Conservation (phyloP, 2,329 filamentous ascomycete genomes). For the Thielaviopsis euricoi region DNA sequence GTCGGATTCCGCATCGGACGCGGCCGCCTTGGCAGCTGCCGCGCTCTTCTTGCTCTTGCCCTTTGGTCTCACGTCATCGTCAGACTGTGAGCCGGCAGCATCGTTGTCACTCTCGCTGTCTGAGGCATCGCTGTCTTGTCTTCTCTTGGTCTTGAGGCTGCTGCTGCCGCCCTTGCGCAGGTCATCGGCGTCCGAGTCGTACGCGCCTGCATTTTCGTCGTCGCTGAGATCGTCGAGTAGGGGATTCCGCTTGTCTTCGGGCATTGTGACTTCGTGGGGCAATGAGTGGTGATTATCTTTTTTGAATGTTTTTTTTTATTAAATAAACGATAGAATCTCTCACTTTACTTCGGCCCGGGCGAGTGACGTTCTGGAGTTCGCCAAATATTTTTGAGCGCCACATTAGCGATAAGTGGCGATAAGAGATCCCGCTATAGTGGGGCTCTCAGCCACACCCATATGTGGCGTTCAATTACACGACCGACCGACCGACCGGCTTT, state of each 20-base stretch:
- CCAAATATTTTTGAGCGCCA: constrained; percentile 11
- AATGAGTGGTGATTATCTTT: not conserved
- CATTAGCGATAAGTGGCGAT: constrained; percentile 2
- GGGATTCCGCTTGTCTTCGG: constrained; percentile 15
- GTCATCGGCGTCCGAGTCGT: constrained; percentile 51
- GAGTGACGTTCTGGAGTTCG: not conserved
- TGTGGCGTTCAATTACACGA: not conserved
- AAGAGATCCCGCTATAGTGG: not conserved
- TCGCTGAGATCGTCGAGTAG: constrained; percentile 26
- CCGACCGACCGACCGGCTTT: too few species aligned
- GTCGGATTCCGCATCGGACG: constrained; percentile 17
- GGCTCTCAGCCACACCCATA: not conserved
- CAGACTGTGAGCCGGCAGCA: constrained; percentile 21
- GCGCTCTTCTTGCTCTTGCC: constrained; percentile 13
- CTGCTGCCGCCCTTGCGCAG: constrained; percentile 47
- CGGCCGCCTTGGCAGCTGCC: constrained; percentile 8
- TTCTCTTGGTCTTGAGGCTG: constrained; percentile 46
- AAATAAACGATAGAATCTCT: not conserved
- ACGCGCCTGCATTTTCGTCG: constrained; percentile 39
- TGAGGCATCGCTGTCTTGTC: constrained; percentile 28
- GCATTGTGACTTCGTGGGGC: not conserved
- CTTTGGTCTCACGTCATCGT: constrained; percentile 16
- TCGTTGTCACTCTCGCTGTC: constrained; percentile 22
- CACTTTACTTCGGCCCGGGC: too few species aligned
- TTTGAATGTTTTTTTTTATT: not conserved